Evolutionary conservation across 345 rosid species (phyloP).

Genomic region (Melaleuca alternifolia): DNA sequence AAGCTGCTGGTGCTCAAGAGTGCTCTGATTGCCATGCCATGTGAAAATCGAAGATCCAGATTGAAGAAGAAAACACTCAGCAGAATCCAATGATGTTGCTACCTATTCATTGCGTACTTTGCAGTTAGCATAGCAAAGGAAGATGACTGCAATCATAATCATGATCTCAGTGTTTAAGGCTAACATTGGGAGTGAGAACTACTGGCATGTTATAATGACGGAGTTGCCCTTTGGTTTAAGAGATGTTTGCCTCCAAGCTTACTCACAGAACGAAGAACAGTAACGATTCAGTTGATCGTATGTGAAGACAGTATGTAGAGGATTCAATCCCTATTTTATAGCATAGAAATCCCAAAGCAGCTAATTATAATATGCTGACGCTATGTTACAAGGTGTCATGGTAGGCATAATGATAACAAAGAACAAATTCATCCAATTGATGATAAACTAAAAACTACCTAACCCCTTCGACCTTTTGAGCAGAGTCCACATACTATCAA

Average conservation of each 20-base stretch:
- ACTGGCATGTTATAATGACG: not conserved
- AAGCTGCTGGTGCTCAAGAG: conserved; percentile 81
- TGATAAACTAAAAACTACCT: not conserved
- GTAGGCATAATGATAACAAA: not conserved
- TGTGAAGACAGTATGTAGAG: not conserved
- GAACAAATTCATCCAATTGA: not conserved
- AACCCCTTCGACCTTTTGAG: not conserved
- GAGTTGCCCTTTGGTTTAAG: not conserved
- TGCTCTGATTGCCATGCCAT: conserved; percentile 96
- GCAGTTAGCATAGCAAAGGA: not conserved
- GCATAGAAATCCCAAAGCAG: not conserved
- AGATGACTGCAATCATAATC: not conserved
- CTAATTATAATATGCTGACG: not conserved
- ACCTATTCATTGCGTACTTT: conserved; percentile 24
- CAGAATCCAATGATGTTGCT: conserved; percentile 76
- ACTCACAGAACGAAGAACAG: not conserved
- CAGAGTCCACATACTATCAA: not conserved
- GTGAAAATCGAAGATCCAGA: conserved; percentile 79
- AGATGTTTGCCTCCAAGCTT: not conserved
- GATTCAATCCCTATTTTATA: not conserved
- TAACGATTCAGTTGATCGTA: not conserved
- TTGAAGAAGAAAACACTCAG: conserved; percentile 92
- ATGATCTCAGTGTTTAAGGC: not conserved
- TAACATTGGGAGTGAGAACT: not conserved
- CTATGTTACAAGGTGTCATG: not conserved